Evolutionary conservation across 2,329 filamentous ascomycete species (phyloP), one percentile per base, ranked within the genome.

Genomic region (Talaromyces islandicus): DNA sequence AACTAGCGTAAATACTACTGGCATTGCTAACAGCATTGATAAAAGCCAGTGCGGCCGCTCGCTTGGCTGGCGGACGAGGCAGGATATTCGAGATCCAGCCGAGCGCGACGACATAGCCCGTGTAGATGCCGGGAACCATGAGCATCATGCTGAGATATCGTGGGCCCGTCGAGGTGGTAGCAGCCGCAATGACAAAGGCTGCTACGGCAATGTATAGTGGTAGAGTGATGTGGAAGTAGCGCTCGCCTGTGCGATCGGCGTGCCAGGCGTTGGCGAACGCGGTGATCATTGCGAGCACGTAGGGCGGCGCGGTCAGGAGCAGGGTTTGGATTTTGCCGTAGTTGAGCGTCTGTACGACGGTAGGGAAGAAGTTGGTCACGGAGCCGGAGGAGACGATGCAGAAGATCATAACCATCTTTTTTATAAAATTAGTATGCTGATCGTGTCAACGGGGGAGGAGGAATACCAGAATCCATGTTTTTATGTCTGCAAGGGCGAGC

Each of bases 1-100:
- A 89, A 59, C 79, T 82, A 0, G 86, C 85, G 68, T 88, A 92
- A 64, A 92, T 92, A 54, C 82, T 85, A 48, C 84, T 84, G 11
- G 81, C 41, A 27, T 72, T 76, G 1, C 69, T 68, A 11, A 73
- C 66, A 2, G 71, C 67, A 50, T 77, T 76, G 29, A 76, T 73
- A 53, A 75, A 71, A 2, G 72, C 71, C 17, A 76, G 50, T 0
- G 70, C 66, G 0, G 71, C 71, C 11, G 74, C 73, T 50, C 75
- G 75, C 66, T 77, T 78, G 60, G 73, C 73, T 1, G 68, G 62
- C 3, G 73, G 74, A 46, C 74, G 71, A 4, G 70, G 72, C 3
- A 72, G 68, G 1, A 72, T 73, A 1, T 67, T 68, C 1, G 69
- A 70, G 1, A 73, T 71, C 74, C 74, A 77, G 19, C 70, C 70